phyloP scores from a whole-genome alignment of 352 stramenopile genomes.

The Globisporangium recalcitrans region DNA sequence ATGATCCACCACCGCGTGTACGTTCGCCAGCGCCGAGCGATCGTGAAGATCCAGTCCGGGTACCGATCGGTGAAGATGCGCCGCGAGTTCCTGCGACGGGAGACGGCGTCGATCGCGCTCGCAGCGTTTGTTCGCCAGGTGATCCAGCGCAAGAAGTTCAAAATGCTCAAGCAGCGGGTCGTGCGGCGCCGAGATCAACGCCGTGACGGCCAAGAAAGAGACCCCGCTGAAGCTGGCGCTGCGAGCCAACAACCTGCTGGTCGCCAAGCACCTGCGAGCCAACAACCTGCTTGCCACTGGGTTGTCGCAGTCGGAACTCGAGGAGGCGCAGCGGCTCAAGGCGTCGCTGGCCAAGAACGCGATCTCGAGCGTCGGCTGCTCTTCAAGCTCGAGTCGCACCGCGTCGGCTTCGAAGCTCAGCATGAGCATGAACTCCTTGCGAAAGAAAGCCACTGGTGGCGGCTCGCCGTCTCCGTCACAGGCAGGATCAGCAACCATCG shows the following conservation, averaged over 20 bases:
- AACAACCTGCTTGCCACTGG: slow-evolving; percentile 39
- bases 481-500: slow-evolving; percentile 17
- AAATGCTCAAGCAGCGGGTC: slow-evolving; percentile 54
- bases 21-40: slow-evolving; percentile 20
- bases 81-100: slow-evolving; percentile 40
- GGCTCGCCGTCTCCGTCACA: slow-evolving; percentile 14
- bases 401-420: slow-evolving; percentile 6
- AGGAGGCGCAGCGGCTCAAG: slow-evolving; percentile 49
- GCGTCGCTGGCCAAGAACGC: slow-evolving; percentile 44
- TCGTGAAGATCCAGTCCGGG: slow-evolving; percentile 41
- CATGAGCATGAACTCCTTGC: slow-evolving; percentile 16
- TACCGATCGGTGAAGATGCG: slow-evolving; percentile 37
- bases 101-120: slow-evolving; percentile 54
- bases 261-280: slow-evolving; percentile 55
- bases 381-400: neutral
- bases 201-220: slow-evolving; percentile 35
- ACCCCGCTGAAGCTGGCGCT: slow-evolving; percentile 56
- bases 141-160: slow-evolving; percentile 59
- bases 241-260: slow-evolving; percentile 35
- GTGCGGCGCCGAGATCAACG: slow-evolving; percentile 67
- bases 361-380: slow-evolving; percentile 56
- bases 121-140: slow-evolving; percentile 66
- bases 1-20: slow-evolving; percentile 27
- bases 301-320: slow-evolving; percentile 36
- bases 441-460: slow-evolving; percentile 9